A percentile compares a stretch with the other conserved stretches of the same genome.
Evolutionary conservation across 73 alveolate species (phyloP).

Genomic region (Paramecium octaurelia): DNA sequence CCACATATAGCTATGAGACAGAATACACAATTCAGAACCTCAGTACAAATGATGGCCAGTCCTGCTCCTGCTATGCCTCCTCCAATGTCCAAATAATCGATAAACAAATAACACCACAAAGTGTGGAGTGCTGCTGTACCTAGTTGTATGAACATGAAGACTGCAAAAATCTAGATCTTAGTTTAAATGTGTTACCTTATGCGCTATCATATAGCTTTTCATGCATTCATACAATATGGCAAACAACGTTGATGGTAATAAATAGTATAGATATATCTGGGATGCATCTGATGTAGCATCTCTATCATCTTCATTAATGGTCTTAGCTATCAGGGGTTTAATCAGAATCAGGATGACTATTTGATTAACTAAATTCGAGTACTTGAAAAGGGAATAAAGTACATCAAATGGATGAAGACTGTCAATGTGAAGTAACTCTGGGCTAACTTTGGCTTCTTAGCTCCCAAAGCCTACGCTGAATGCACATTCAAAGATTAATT

Average conservation of each 20-base stretch:
- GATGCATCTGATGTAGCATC: slow-evolving; percentile 4
- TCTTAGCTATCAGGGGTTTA: background rate
- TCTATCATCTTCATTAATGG: slow-evolving; percentile 27
- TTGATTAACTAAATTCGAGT: background rate
- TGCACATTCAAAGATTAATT: slow-evolving; percentile 36
- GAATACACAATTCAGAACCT: background rate
- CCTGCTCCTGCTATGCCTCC: slow-evolving; percentile 46
- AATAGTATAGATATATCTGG: background rate
- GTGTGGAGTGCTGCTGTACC: background rate
- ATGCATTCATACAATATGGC: slow-evolving; percentile 32
- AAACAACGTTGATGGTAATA: slow-evolving; percentile 7
- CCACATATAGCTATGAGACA: background rate
- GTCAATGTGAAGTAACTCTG: background rate
- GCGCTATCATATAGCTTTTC: slow-evolving; percentile 17
- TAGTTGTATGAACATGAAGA: background rate
- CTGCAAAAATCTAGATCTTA: background rate
- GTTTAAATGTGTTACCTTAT: background rate
- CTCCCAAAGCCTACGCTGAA: slow-evolving; percentile 38
- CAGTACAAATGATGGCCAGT: background rate
- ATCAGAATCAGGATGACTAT: background rate
- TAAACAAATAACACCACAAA: slow-evolving; percentile 14
- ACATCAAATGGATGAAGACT: background rate
- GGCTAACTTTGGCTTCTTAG: background rate
- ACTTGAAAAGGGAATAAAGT: slow-evolving; percentile 32
- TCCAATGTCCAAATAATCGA: background rate